Base-by-base conservation (phyloP, 495 filamentous ascomycete genomes). In the Acidomyces sp. region DNA sequence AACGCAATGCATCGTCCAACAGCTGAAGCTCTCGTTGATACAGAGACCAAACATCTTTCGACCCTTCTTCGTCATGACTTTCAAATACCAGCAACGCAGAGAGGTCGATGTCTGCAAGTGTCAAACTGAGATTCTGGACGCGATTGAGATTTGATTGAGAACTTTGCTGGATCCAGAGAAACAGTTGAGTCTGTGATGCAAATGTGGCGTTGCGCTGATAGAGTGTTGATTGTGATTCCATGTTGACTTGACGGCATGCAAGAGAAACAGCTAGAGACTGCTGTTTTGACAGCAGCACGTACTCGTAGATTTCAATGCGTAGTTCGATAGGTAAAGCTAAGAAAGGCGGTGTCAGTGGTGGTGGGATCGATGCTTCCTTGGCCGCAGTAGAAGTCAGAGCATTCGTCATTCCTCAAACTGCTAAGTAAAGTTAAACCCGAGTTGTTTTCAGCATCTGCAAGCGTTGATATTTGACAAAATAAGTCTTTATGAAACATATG, bases 101-200 rank as follows among this genome's bases (percentile, higher is more conserved):
- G n/a, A 49, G 29, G 35, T 45, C 35, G 24, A 45, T 17, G 21
- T 49, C 46, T 10, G 35, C 40, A 9, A 49, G 34, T 10, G n/a
- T 19, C 7, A 49, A 31, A 10, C 2, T 11, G 16, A 49, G n/a
- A 3, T 27, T 20, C 11, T 20, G n/a, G 29, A 49, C 23, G 2
- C 18, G 33, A 6, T 25, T 32, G 10, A 45, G 34, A 15, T 44
- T 40, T 1, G 3, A 15, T 11, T 25, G 12, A 11, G 9, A 17
- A 30, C 41, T 45, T 5, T 27, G 34, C 10, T 40, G 30, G 18
- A 49, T 34, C 40, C 40, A 45, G 20, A 6, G 11, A 35, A 44
- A 45, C 28, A 49, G 26, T 1, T 38, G 7, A 6, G 27, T 30
- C 36, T 49, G 46, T 7, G 46, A 49, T 9, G 34, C 12, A 35